These are phyloP conservation scores for Hypsizygus marmoreus DNA, from an alignment of 768 basidiomycete genomes.

Conservation along the genomic window DNA sequence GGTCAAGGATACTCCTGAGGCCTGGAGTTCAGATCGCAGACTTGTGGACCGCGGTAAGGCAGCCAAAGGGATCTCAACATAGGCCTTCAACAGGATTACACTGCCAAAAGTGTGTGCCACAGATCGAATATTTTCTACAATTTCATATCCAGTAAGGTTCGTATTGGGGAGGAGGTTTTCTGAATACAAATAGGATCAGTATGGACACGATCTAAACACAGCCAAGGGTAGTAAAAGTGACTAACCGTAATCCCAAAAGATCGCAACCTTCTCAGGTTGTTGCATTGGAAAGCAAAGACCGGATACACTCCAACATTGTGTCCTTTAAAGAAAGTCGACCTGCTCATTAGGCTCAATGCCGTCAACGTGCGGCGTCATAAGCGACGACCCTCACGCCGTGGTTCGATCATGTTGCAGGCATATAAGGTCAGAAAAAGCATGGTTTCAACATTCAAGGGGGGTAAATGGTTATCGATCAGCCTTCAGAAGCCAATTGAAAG, in stretches of 20 bases:
- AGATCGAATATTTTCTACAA: slow-evolving; percentile 44
- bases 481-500: no score
- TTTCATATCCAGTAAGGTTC: slow-evolving; percentile 38
- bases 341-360: no score
- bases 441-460: no score
- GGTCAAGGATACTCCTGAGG: slow-evolving; percentile 46
- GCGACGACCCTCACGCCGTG: no score
- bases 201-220: no score
- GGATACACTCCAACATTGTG: not conserved
- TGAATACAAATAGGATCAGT: slow-evolving; percentile 13
- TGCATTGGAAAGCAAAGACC: slow-evolving; percentile 28
- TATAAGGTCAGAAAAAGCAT: no score
- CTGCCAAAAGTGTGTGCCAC: slow-evolving; percentile 49
- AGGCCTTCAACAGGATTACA: slow-evolving; percentile 54
- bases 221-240: not conserved
- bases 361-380: slow-evolving; percentile 9
- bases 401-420: no score
- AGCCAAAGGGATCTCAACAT: slow-evolving; percentile 44
- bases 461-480: no score
- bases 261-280: slow-evolving; percentile 36
- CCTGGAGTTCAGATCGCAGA: slow-evolving; percentile 45
- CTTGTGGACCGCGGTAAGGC: slow-evolving; percentile 32
- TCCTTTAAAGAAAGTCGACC: slow-evolving; percentile 13
- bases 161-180: slow-evolving; percentile 41
- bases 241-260: slow-evolving; percentile 36